Evolutionary conservation across 2,329 filamentous ascomycete genomes (phyloP), one percentile per base, ranked within the genome.

Genomic region (Pseudogymnoascus sp.): DNA sequence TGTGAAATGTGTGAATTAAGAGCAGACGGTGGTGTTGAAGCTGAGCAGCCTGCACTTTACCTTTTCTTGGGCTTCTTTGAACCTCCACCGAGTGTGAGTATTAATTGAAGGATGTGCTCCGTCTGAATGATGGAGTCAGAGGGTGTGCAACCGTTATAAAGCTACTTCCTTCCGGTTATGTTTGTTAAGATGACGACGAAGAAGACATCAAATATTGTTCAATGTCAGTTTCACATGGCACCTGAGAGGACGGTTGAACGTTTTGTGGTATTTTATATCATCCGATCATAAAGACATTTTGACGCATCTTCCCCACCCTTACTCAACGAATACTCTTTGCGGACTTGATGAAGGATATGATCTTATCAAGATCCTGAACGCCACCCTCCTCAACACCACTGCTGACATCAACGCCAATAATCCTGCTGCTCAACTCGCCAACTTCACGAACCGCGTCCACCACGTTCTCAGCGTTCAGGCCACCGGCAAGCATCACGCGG

Each of bases 91-190:
- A 92, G 83, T 71, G 89, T 86, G 19, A 92, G 84, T 52, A 92
- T 88, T 59, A 92, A 72, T 72, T 92, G 89, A 1, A 92, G 80
- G 0, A 89, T 92, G 0, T 84, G 89, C 71, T 92, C 89, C 77
- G 92, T 92, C 74, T 96, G 92, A 52, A 96, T 96, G 79, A 96
- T 96, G 84, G 96, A 96, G 73, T 96, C 92, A 57, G 84, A 88
- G 0, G 96, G 79, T 0, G 92, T 96, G 19, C 92, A 88, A 57
- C 92, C 92, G 67, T 96, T 91, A 73, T 96, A 90, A 1, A 95
- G 77, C 74, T 95, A 90, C 83, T 96, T 95, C 62, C 90, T 90
- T 57, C 90, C 90, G 65, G 95, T 95, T 72, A 95, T 95, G 8
- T 15, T 15, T 52, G 23, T 18, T 30, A 52, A 30, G 8, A 6